Conservation (phyloP, 2,329 filamentous ascomycete species). For the Aspergillus flavus region DNA sequence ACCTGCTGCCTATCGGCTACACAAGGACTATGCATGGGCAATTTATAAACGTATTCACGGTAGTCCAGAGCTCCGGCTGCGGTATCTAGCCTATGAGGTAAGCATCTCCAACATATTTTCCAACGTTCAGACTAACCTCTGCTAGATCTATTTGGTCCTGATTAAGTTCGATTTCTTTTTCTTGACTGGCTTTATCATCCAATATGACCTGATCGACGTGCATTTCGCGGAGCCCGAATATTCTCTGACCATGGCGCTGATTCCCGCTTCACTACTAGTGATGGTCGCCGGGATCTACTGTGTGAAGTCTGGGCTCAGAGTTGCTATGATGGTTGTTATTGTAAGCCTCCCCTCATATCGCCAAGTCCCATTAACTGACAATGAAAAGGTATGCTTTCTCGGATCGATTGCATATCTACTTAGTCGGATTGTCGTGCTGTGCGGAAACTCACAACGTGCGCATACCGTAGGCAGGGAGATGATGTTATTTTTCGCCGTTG, state of each 20-base stretch:
- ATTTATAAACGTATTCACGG: constrained; percentile 23
- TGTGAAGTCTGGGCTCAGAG: neutral
- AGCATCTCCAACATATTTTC: neutral
- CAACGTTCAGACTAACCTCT: neutral
- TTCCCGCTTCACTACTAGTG: constrained; percentile 17
- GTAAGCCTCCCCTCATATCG: neutral
- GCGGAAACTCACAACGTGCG: neutral
- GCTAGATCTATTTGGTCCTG: constrained; percentile 22
- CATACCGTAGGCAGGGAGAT: neutral
- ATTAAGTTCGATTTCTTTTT: constrained; percentile 23
- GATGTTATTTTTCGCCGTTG: constrained; percentile 6
- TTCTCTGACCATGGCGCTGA: constrained; percentile 19
- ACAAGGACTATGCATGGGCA: constrained; percentile 23
- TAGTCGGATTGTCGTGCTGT: constrained; percentile 4
- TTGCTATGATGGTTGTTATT: neutral
- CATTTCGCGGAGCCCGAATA: constrained; percentile 25
- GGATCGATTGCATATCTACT: constrained; percentile 2
- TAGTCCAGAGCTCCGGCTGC: constrained; percentile 8
- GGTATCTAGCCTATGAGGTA: constrained; percentile 14
- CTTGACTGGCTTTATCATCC: constrained; percentile 22
- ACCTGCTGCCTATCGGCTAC: constrained; percentile 18
- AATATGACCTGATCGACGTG: constrained; percentile 23
- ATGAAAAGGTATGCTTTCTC: neutral
- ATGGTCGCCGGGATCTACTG: constrained; percentile 16
- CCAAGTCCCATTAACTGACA: neutral